These are phyloP conservation scores for Pseudonitzschia multistriata DNA, from an alignment of 108 stramenopile species.

Conservation along the genomic window DNA sequence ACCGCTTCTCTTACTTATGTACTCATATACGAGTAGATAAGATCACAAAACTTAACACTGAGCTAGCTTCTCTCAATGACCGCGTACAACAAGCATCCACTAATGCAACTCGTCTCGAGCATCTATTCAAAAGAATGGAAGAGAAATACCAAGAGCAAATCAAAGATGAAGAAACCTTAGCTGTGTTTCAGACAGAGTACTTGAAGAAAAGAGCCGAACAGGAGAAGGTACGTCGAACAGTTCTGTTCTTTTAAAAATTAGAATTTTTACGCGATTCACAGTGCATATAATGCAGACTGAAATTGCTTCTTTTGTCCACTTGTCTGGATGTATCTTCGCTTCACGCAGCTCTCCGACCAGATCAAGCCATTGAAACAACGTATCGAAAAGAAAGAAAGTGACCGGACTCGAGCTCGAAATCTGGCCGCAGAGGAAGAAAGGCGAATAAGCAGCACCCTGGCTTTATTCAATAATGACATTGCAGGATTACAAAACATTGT, in stretches of 20 bases:
- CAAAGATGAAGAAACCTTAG: constrained; percentile 34
- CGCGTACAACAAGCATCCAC: constrained; percentile 12
- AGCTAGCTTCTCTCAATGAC: constrained; percentile 56
- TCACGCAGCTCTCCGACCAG: constrained; percentile 42
- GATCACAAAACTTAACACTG: constrained; percentile 69
- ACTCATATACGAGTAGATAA: background rate
- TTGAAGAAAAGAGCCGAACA: constrained; percentile 38
- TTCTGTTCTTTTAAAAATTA: background rate
- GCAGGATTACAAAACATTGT: constrained; percentile 31
- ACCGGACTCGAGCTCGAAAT: constrained; percentile 25
- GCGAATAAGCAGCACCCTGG: constrained; percentile 17
- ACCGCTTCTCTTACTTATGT: too few species aligned
- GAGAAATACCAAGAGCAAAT: constrained; percentile 62
- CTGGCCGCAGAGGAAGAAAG: constrained; percentile 44
- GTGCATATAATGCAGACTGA: background rate
- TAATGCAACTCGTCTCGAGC: constrained; percentile 34
- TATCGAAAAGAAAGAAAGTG: constrained; percentile 41
- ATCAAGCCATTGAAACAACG: constrained; percentile 49
- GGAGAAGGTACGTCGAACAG: background rate
- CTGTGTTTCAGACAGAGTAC: constrained; percentile 49
- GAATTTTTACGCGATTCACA: background rate
- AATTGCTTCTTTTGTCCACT: background rate
- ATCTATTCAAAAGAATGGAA: constrained; percentile 59
- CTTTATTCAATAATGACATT: constrained; percentile 40
- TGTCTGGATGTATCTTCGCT: background rate